These are phyloP conservation scores for Limtongia smithiae DNA, from an alignment of 805 yeast species.

Conservation along the genomic window DNA sequence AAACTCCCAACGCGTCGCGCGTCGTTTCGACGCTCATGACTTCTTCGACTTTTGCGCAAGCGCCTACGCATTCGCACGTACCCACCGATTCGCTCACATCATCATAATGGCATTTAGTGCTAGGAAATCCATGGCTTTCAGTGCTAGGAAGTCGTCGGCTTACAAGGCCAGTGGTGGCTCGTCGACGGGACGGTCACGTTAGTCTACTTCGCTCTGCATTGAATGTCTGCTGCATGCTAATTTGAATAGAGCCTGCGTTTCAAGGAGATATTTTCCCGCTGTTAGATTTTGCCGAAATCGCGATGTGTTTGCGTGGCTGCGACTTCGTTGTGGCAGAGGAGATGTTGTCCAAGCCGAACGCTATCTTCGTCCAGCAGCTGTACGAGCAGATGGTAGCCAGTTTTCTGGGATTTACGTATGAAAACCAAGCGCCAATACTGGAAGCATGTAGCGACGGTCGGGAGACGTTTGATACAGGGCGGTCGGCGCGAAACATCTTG, in stretches of 20 bases:
- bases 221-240: not conserved
- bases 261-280: conserved; percentile 48
- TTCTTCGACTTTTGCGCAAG: no score
- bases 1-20: no score
- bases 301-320: conserved; percentile 57
- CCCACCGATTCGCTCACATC: no score
- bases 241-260: conserved; percentile 13
- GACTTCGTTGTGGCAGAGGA: conserved; percentile 61
- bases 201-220: not conserved
- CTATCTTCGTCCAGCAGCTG: conserved; percentile 51
- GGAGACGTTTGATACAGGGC: conserved; percentile 27
- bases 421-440: conserved; percentile 32
- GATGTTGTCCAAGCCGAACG: conserved; percentile 53
- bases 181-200: conserved; percentile 26
- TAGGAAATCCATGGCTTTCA: conserved; percentile 22
- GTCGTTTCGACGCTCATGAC: no score
- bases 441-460: conserved; percentile 38
- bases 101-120: conserved; percentile 23
- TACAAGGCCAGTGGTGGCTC: conserved; percentile 19
- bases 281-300: conserved; percentile 57
- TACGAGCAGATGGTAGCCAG: conserved; percentile 60
- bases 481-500: conserved; percentile 26
- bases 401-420: conserved; percentile 52
- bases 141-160: conserved; percentile 26
- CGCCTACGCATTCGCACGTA: no score